Percentiles rank a stretch among this genome's conserved stretches.
Evolutionary conservation across 1,284 basidiomycete genomes (phyloP).

Genomic region (Heterobasidion occidentale): DNA sequence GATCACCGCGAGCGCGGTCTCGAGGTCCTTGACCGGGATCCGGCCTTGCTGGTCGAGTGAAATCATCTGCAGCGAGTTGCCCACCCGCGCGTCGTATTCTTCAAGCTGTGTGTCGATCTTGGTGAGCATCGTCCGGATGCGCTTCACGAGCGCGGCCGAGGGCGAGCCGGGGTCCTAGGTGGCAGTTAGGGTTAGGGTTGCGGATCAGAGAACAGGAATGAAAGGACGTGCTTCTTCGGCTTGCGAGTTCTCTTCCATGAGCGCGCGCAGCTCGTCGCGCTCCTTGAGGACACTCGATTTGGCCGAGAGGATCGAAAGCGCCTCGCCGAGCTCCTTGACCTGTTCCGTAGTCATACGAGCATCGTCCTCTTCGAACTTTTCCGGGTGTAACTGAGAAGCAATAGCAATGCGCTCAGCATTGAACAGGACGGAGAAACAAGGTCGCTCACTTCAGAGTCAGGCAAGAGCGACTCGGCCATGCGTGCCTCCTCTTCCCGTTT

Average conservation of each 20-base stretch:
- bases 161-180: conserved; percentile 68
- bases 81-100: conserved; percentile 89
- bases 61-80: conserved; percentile 90
- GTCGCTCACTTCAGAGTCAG: conserved; percentile 64
- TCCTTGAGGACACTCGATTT: conserved; percentile 98
- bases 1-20: conserved; percentile 89
- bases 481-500: conserved; percentile 56
- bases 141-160: conserved; percentile 82
- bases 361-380: conserved; percentile 44
- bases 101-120: conserved; percentile 93
- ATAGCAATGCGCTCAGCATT: conserved; percentile 1
- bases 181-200: conserved; percentile 1
- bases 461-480: conserved; percentile 67
- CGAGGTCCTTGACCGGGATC: conserved; percentile 85
- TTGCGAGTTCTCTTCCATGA: conserved; percentile 90
- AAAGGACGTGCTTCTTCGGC: conserved; percentile 64
- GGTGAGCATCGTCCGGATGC: conserved; percentile 91
- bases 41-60: conserved; percentile 88
- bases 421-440: conserved; percentile 1
- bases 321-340: conserved; percentile 89
- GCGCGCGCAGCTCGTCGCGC: conserved; percentile 79
- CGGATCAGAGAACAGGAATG: neutral
- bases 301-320: conserved; percentile 85
- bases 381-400: conserved; percentile 38
- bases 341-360: conserved; percentile 98